phyloP scores from a whole-genome alignment of 2,329 filamentous ascomycete genomes.

The Penicillium psychrosexuale region DNA sequence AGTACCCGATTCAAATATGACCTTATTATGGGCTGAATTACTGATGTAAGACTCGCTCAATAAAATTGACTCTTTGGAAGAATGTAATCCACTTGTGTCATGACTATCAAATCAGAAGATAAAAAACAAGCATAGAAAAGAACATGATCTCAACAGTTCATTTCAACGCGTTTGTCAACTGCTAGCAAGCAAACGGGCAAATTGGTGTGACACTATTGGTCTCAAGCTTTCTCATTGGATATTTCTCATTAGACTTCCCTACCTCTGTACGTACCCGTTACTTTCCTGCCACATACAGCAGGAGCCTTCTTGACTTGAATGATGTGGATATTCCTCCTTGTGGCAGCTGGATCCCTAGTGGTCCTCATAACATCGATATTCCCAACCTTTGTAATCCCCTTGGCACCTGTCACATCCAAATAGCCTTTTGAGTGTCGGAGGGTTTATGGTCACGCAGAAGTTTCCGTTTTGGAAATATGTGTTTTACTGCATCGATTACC shows the following conservation, averaged over 20 bases:
- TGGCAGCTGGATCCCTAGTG: conserved; percentile 78
- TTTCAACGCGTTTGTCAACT: no score
- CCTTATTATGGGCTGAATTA: no score
- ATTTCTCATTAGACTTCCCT: conserved; percentile 77
- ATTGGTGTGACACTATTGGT: conserved; percentile 71
- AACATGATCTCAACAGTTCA: no score
- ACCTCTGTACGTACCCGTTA: conserved; percentile 55
- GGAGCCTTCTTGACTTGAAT: conserved; percentile 72
- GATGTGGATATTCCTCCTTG: conserved; percentile 78
- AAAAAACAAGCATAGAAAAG: no score
- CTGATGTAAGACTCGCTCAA: no score
- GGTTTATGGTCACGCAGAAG: conserved; percentile 71
- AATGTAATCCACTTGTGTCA: no score
- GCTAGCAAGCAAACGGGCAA: conserved; percentile 63
- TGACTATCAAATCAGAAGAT: no score
- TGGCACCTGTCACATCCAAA: conserved; percentile 83
- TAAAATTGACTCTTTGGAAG: no score
- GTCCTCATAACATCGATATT: conserved; percentile 71
- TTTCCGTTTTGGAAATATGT: conserved; percentile 79
- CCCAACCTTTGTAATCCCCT: conserved; percentile 74
- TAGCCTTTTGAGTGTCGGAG: conserved; percentile 78
- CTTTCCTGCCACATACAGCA: conserved; percentile 38
- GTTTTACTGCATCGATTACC: conserved; percentile 87
- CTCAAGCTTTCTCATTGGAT: conserved; percentile 73
- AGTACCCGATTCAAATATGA: no score